phyloP scores from a whole-genome alignment of 129 eudicot genomes.

The Flaveria robusta region DNA sequence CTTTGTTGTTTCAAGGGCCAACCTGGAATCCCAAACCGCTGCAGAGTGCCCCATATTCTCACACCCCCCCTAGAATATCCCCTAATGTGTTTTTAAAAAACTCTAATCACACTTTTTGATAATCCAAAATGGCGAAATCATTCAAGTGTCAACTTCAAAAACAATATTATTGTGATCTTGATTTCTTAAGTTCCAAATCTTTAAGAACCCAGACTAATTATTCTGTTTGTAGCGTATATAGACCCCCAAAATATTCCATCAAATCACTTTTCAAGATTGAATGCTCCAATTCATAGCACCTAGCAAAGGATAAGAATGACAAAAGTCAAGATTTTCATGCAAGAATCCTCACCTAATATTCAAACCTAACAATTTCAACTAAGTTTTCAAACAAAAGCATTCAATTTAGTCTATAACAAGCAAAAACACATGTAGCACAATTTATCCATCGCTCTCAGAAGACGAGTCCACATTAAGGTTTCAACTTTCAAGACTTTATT shows the following conservation, averaged over 20 bases:
- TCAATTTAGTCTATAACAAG: constrained; percentile 23
- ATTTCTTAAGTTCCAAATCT: constrained; percentile 21
- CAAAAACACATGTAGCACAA: constrained; percentile 25
- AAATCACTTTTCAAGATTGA: constrained; percentile 17
- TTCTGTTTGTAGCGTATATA: constrained; percentile 2
- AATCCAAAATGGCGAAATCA: not conserved
- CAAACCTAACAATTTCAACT: constrained; percentile 24
- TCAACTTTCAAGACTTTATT: constrained; percentile 17
- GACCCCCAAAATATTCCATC: constrained; percentile 33
- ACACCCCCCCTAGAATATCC: not conserved
- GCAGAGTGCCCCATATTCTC: constrained; percentile 76
- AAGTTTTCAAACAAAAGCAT: constrained; percentile 39
- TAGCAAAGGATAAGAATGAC: constrained; percentile 32
- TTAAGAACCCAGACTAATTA: constrained; percentile 26
- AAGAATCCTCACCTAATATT: constrained; percentile 38
- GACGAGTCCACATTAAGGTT: constrained; percentile 18
- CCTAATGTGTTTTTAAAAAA: constrained; percentile 1
- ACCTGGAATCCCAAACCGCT: constrained; percentile 69
- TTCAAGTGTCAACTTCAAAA: constrained; percentile 3
- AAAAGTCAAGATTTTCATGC: constrained; percentile 38
- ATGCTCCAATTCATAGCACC: constrained; percentile 33
- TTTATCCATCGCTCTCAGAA: constrained; percentile 14
- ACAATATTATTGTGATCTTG: constrained; percentile 22
- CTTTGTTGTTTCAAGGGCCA: constrained; percentile 56
- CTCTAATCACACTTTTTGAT: constrained; percentile 32